phyloP scores from a whole-genome alignment of 257 asterid genomes.

The Lycium ferocissimum region DNA sequence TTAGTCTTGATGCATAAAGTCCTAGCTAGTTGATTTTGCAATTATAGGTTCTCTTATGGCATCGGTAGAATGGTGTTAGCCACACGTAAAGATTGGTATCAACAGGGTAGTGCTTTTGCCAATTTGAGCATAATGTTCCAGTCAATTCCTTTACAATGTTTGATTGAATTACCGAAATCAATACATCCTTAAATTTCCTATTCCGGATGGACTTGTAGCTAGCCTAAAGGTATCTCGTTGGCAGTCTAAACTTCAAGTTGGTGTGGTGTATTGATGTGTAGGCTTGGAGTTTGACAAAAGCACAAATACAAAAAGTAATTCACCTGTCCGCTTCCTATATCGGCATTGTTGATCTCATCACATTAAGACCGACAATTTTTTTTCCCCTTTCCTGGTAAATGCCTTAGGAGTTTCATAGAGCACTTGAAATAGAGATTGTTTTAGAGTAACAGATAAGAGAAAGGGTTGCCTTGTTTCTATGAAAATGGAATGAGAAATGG shows the following conservation, averaged over 20 bases:
- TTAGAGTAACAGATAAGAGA: neutral
- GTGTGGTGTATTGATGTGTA: neutral
- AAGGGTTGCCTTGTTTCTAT: neutral
- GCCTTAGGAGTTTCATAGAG: neutral
- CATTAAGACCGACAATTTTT: neutral
- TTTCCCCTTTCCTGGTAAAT: neutral
- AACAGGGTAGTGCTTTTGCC: neutral
- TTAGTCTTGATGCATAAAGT: slow-evolving; percentile 2
- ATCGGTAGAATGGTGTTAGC: neutral
- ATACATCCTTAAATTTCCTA: neutral
- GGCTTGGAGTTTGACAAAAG: neutral
- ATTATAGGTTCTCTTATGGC: neutral
- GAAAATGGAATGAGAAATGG: too few relatives aligned
- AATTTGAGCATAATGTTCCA: neutral
- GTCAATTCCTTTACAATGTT: neutral
- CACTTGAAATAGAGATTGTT: neutral
- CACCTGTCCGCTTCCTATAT: neutral
- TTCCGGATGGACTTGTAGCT: neutral
- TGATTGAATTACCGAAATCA: neutral
- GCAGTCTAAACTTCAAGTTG: neutral
- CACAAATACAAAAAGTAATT: neutral
- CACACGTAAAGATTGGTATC: neutral
- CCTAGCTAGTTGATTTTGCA: neutral
- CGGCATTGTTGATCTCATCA: neutral
- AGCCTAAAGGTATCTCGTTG: neutral